phyloP scores from a whole-genome alignment of 768 basidiomycete genomes.

The Lentinula guzmanii region DNA sequence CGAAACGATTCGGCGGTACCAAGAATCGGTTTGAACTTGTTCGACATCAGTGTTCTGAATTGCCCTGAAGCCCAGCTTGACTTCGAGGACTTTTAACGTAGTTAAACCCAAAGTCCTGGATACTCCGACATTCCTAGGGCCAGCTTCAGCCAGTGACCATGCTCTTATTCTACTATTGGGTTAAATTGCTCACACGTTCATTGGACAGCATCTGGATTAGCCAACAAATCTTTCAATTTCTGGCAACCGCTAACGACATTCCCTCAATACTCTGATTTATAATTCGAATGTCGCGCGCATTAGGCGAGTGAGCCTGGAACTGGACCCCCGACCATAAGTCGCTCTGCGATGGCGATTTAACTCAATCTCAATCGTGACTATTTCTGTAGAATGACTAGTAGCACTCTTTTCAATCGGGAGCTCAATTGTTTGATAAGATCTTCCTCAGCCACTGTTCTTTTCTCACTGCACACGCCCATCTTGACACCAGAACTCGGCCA shows the following conservation, averaged over 20 bases:
- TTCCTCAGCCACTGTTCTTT: not conserved
- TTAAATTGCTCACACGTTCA: not conserved
- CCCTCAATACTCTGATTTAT: not conserved
- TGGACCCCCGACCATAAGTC: not conserved
- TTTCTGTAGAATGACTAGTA: not conserved
- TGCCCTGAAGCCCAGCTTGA: not conserved
- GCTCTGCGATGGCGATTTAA: not conserved
- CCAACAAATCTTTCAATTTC: not conserved
- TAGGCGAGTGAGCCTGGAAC: not conserved
- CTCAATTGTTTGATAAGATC: not conserved
- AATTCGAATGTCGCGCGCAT: not conserved
- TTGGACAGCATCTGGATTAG: not conserved
- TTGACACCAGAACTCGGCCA: not conserved
- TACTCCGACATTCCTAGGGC: not conserved
- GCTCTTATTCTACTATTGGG: not conserved
- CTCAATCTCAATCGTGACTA: not conserved
- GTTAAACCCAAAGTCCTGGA: not conserved
- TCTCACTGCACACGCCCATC: not conserved
- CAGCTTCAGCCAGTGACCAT: not conserved
- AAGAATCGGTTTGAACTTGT: not conserved
- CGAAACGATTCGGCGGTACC: not conserved
- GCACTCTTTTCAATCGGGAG: not conserved
- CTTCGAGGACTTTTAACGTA: not conserved
- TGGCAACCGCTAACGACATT: not conserved
- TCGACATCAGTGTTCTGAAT: not conserved